Evolutionary conservation across 371 early-diverging fungal species (phyloP).

Genomic region (Mucor indicus): DNA sequence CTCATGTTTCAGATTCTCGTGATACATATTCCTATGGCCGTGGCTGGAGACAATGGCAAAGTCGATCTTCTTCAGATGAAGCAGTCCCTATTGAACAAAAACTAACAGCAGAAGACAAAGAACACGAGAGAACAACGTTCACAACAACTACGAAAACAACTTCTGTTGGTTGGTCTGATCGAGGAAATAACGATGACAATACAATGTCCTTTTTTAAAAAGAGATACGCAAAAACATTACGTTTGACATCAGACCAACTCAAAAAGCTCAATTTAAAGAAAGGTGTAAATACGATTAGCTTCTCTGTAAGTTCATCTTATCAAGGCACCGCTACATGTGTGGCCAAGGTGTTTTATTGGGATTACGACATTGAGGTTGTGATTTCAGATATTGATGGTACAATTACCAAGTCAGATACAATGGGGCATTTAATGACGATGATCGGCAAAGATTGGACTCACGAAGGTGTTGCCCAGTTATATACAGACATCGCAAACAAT

Average conservation of each 20-base stretch:
- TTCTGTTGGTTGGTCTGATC: slow-evolving; percentile 39
- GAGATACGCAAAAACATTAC: slow-evolving; percentile 82
- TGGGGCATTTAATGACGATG: slow-evolving; percentile 97
- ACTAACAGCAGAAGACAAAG: neutral
- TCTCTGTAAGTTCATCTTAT: slow-evolving; percentile 77
- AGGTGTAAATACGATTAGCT: slow-evolving; percentile 90
- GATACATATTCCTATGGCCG: slow-evolving; percentile 34
- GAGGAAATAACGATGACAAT: slow-evolving; percentile 21
- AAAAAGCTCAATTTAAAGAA: slow-evolving; percentile 76
- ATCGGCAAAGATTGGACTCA: slow-evolving; percentile 99
- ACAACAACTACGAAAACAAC: slow-evolving; percentile 44
- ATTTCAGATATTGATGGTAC: slow-evolving; percentile 99
- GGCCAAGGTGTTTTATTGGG: slow-evolving; percentile 90
- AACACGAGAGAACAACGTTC: slow-evolving; percentile 30
- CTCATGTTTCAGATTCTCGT: slow-evolving; percentile 19
- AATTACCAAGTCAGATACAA: slow-evolving; percentile 97
- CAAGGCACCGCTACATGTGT: slow-evolving; percentile 76
- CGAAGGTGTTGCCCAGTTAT: slow-evolving; percentile 93
- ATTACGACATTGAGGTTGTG: slow-evolving; percentile 83
- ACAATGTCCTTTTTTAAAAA: slow-evolving; percentile 1
- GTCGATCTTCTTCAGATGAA: slow-evolving; percentile 36
- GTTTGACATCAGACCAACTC: slow-evolving; percentile 92
- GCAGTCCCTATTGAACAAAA: neutral
- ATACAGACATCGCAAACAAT: slow-evolving; percentile 91
- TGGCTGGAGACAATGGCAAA: slow-evolving; percentile 50